A percentile compares a stretch with the other conserved stretches of the same genome.
These are phyloP conservation scores for Physcomitrium patens DNA, from an alignment of 225 moss, liverwort and hornwort genomes.

Conservation along the genomic window DNA sequence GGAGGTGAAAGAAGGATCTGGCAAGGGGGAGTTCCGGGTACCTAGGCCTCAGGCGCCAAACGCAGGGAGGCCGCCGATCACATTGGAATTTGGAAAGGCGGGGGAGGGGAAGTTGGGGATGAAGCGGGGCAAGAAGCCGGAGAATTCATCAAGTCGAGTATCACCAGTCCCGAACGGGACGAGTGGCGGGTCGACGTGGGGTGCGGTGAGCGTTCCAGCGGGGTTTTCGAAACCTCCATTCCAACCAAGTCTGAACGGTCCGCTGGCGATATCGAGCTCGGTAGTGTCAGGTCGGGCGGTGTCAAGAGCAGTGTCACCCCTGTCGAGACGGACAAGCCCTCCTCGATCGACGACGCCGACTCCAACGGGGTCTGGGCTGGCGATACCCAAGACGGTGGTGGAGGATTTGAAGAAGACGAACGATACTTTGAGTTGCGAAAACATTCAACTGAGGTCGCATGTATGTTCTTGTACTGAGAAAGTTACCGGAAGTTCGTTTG, in stretches of 20 bases:
- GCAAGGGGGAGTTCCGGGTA: slow-evolving; percentile 62
- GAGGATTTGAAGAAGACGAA: slow-evolving; percentile 97
- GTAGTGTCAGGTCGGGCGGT: slow-evolving; percentile 63
- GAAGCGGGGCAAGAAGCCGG: slow-evolving; percentile 76
- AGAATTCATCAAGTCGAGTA: slow-evolving; percentile 77
- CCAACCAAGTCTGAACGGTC: slow-evolving; percentile 50
- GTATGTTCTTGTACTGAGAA: slow-evolving; percentile 30
- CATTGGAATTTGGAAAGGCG: slow-evolving; percentile 56
- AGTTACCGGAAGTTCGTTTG: too few relatives aligned
- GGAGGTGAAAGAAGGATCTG: slow-evolving; percentile 76
- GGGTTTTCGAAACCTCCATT: slow-evolving; percentile 70
- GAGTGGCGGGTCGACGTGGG: slow-evolving; percentile 60
- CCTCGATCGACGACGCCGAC: slow-evolving; percentile 96
- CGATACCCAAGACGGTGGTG: slow-evolving; percentile 79
- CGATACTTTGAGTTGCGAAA: slow-evolving; percentile 86
- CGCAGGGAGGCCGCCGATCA: slow-evolving; percentile 66
- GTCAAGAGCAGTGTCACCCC: slow-evolving; percentile 87
- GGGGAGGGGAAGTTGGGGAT: slow-evolving; percentile 53
- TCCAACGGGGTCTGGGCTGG: slow-evolving; percentile 80
- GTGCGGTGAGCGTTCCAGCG: slow-evolving; percentile 83
- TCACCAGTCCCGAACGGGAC: slow-evolving; percentile 83
- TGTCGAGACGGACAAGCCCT: slow-evolving; percentile 87
- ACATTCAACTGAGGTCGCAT: slow-evolving; percentile 79
- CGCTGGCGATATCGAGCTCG: slow-evolving; percentile 48
- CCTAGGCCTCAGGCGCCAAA: slow-evolving; percentile 56